Evolutionary conservation across 768 basidiomycete genomes (phyloP), one percentile per base, ranked within the genome.

Genomic region (Suillus occidentalis): DNA sequence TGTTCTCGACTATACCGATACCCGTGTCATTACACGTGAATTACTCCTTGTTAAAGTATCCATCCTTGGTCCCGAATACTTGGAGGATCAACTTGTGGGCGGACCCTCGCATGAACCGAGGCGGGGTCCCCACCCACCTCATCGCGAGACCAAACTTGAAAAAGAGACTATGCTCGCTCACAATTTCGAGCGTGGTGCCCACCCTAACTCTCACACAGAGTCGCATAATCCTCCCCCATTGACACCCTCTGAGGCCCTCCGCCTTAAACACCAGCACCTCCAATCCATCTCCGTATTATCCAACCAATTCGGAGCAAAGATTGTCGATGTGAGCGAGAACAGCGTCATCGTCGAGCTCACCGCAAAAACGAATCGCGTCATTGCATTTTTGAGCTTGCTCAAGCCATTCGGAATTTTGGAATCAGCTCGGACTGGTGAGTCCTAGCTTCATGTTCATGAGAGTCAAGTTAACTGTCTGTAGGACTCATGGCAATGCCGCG

Each of bases 401-500:
- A 91, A 95, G 75, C 96, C 97, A 10, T 99, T 96, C 70, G 97
- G 97, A 43, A 87, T 99, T 62, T 84, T 99, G 61, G 97, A 99
- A 80, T 91, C 94, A 36, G 96, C 97, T 25, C 82, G 97, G 63
- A 95, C 95, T 40, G 97, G 96, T 96, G 66, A 64, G 86, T 81
- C 12, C 16, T 43, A 20, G 57, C 36, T 16, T 59, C 20, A 65
- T 37, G 61, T 49, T 25, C 58, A 16, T 67, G 39, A 49, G n/a
- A 36, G 20, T 39, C 40, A 22, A 63, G 42, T 61, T 37, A 1
- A 25, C 36, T 59, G 18, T 56, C 60, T 40, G 6, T 67, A 97
- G 96, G 96, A 73, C 80, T 93, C 45, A 99, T 99, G 97, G 96
- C 93, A 7, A 97, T 99, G 92, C 97, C 97, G 5, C 87, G 97